Evolutionary conservation across 805 yeast species (phyloP).

Genomic region (Cyberlindnera mississippiensis): DNA sequence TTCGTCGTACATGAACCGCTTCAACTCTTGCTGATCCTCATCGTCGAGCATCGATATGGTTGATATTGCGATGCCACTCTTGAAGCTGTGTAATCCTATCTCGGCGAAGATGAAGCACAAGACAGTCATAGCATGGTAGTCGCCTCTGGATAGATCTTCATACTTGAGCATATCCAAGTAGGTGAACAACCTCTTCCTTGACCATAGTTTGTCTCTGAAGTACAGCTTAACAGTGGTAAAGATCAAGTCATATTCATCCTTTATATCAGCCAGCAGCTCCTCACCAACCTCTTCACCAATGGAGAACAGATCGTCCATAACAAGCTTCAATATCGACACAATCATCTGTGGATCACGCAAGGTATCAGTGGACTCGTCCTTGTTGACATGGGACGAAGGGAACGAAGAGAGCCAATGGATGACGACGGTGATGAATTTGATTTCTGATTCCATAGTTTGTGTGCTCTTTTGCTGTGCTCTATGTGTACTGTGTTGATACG

Average conservation of each 20-base stretch:
- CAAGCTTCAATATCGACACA: conserved; percentile 11
- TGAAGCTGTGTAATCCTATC: conserved; percentile 19
- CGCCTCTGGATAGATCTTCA: conserved; percentile 9
- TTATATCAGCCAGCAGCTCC: not conserved
- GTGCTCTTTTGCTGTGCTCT: not conserved
- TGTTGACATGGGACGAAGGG: conserved; percentile 7
- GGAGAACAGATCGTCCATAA: conserved; percentile 7
- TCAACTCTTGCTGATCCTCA: conserved; percentile 14
- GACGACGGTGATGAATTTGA: conserved; percentile 7
- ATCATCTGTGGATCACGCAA: conserved; percentile 24
- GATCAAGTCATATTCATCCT: conserved; percentile 6
- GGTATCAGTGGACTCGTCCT: conserved; percentile 15
- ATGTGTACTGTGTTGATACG: no score
- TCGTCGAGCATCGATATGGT: conserved; percentile 13
- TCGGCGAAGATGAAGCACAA: conserved; percentile 19
- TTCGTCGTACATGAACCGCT: conserved; percentile 19
- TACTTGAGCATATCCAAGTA: conserved; percentile 10
- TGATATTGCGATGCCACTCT: conserved; percentile 13
- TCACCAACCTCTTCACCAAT: conserved; percentile 2
- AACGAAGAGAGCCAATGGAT: conserved; percentile 15
- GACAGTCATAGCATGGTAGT: conserved; percentile 9
- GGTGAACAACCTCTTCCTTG: conserved; percentile 9
- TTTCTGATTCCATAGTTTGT: conserved; percentile 2
- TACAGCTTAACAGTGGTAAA: conserved; percentile 4
- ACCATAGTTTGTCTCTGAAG: conserved; percentile 5